These are phyloP conservation scores for Kwoniella botswanensis DNA, from an alignment of 768 basidiomycete species.

Conservation along the genomic window DNA sequence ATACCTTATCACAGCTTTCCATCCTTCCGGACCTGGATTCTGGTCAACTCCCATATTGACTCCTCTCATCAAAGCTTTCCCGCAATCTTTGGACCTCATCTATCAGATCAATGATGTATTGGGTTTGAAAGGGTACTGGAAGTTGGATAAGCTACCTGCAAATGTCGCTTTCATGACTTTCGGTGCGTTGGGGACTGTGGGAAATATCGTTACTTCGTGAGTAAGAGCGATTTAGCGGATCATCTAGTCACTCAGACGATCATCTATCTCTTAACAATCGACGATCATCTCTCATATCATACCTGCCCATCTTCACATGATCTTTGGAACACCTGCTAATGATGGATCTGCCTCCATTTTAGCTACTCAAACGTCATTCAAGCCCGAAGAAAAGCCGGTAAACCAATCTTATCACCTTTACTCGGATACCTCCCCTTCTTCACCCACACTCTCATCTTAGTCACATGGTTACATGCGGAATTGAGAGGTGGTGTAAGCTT, in stretches of 20 bases:
- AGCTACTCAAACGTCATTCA: constrained; percentile 76
- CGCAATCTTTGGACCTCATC: constrained; percentile 13
- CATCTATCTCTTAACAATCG: too few relatives aligned
- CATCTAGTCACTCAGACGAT: too few relatives aligned
- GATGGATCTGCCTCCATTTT: too few relatives aligned
- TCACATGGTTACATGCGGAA: constrained; percentile 80
- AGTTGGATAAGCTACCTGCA: constrained; percentile 65
- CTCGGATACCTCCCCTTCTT: constrained; percentile 80
- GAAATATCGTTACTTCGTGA: constrained; percentile 79
- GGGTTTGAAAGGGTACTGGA: constrained; percentile 36
- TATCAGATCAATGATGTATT: constrained; percentile 32
- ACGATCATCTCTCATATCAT: too few relatives aligned
- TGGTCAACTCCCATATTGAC: constrained; percentile 46
- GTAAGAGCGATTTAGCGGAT: constrained; percentile 12
- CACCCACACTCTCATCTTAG: constrained; percentile 70
- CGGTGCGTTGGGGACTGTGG: constrained; percentile 69
- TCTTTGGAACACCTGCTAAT: too few relatives aligned
- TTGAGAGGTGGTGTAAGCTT: constrained; percentile 68
- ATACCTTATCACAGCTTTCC: constrained; percentile 77
- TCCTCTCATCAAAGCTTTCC: constrained; percentile 30
- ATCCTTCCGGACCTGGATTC: constrained; percentile 61
- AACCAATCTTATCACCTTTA: constrained; percentile 64
- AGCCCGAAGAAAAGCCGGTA: constrained; percentile 62
- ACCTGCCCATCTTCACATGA: too few relatives aligned
- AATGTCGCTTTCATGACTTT: constrained; percentile 90